These are phyloP conservation scores for Fusarium proliferatum DNA, from an alignment of 2,329 filamentous ascomycete genomes.

Conservation along the genomic window DNA sequence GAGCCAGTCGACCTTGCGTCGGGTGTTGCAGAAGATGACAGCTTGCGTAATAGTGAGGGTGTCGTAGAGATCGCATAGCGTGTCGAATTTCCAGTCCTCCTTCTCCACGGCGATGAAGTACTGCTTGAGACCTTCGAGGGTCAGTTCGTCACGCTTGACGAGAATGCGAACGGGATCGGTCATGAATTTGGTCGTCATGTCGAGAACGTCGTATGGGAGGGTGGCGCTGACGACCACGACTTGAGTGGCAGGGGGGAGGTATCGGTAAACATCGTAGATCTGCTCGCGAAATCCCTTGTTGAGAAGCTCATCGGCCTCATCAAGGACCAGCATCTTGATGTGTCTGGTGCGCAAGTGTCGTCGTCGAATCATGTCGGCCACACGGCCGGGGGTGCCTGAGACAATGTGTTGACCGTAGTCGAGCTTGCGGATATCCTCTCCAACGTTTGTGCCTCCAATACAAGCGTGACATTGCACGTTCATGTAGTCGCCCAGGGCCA, in stretches of 20 bases:
- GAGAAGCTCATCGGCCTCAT: conserved; percentile 73
- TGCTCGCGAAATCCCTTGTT: conserved; percentile 98
- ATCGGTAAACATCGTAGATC: conserved; percentile 98
- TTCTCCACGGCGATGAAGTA: conserved; percentile 99
- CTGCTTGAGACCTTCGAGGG: conserved; percentile 96
- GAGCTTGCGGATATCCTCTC: conserved; percentile 96
- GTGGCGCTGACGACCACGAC: conserved; percentile 98
- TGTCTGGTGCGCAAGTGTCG: conserved; percentile 68
- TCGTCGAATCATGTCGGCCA: conserved; percentile 74
- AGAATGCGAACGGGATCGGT: conserved; percentile 95
- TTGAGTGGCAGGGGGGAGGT: conserved; percentile 94
- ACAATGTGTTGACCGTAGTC: conserved; percentile 98
- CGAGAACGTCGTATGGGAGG: conserved; percentile 95
- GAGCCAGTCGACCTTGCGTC: conserved; percentile 98
- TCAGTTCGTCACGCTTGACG: conserved; percentile 98
- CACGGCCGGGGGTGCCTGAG: conserved; percentile 95
- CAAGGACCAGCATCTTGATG: conserved; percentile 73
- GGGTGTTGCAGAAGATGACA: conserved; percentile 99
- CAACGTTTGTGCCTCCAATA: conserved; percentile 97
- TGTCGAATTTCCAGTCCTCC: conserved; percentile 99
- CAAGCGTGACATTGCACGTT: conserved; percentile 99
- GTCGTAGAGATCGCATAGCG: conserved; percentile 97
- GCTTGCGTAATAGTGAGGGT: conserved; percentile 98
- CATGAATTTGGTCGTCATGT: conserved; percentile 99
- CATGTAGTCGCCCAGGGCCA: conserved; percentile 99